Percentiles rank a stretch among this genome's conserved stretches.
phyloP scores from a whole-genome alignment of 2,329 filamentous ascomycete genomes.

The Colletotrichum karsti region DNA sequence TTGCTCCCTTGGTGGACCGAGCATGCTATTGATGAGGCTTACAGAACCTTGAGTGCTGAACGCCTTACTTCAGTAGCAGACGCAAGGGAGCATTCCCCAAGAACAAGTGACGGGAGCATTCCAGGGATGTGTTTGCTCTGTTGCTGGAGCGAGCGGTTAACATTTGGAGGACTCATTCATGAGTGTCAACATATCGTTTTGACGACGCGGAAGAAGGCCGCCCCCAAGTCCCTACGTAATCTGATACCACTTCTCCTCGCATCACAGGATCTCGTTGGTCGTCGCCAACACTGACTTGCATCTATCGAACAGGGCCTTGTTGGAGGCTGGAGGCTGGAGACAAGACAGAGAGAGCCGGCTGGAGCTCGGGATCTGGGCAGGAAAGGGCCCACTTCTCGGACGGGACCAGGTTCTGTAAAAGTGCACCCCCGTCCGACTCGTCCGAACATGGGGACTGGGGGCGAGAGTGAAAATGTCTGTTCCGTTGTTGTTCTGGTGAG shows the following conservation, averaged over 20 bases:
- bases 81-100: conserved; percentile 20
- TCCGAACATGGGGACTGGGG: conserved; percentile 7
- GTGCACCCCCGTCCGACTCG: conserved; percentile 23
- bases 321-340: conserved; percentile 20
- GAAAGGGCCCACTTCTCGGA: conserved; percentile 21
- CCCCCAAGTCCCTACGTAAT: not conserved
- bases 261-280: conserved; percentile 6
- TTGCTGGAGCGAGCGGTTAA: not conserved
- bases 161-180: not conserved
- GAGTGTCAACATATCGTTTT: not conserved
- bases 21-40: conserved; percentile 23
- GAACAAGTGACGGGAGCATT: no score
- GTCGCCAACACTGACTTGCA: conserved; percentile 13
- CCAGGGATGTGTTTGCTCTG: conserved; percentile 1
- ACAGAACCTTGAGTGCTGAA: conserved; percentile 1
- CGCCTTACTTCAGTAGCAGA: not conserved
- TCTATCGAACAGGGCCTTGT: not conserved
- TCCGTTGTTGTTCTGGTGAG: not conserved
- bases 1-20: conserved; percentile 3
- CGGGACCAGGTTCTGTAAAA: conserved; percentile 22
- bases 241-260: not conserved
- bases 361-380: conserved; percentile 24
- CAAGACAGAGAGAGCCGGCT: conserved; percentile 9
- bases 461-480: conserved; percentile 8
- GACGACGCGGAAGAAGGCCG: not conserved